Percentiles rank a stretch among this genome's conserved stretches.
phyloP scores from a whole-genome alignment of 1,284 basidiomycete species.

The Apiotrichum montevideense region DNA sequence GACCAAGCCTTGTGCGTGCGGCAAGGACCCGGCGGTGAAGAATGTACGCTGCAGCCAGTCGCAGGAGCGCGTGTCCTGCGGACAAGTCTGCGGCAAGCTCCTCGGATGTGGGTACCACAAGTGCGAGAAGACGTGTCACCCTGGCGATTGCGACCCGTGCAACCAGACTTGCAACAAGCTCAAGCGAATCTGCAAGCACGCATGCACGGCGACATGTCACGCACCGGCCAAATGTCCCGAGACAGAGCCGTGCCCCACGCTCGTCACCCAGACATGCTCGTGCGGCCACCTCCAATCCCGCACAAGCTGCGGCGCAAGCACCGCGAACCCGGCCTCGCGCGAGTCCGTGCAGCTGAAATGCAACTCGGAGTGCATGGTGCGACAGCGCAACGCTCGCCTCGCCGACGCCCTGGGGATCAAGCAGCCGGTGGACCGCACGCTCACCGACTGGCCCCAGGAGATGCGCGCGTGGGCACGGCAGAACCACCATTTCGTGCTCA shows the following conservation, averaged over 20 bases:
- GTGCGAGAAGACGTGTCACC: slow-evolving; percentile 72
- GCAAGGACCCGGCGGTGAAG: slow-evolving; percentile 60
- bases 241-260: slow-evolving; percentile 61
- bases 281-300: slow-evolving; percentile 72
- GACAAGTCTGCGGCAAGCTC: slow-evolving; percentile 66
- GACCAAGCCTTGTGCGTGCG: slow-evolving; percentile 73
- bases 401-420: slow-evolving; percentile 81
- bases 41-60: slow-evolving; percentile 62
- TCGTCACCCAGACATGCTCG: slow-evolving; percentile 62
- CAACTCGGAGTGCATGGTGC: slow-evolving; percentile 68
- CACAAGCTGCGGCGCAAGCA: slow-evolving; percentile 60
- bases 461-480: slow-evolving; percentile 55
- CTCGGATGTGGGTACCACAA: slow-evolving; percentile 77
- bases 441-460: slow-evolving; percentile 58
- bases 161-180: slow-evolving; percentile 71
- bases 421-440: slow-evolving; percentile 39
- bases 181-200: slow-evolving; percentile 69
- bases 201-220: slow-evolving; percentile 71
- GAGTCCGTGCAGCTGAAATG: slow-evolving; percentile 59
- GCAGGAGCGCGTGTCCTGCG: slow-evolving; percentile 70
- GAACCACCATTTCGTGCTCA: slow-evolving; percentile 61
- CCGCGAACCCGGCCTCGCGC: slow-evolving; percentile 49
- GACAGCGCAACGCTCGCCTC: slow-evolving; percentile 74
- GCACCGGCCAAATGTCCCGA: slow-evolving; percentile 77
- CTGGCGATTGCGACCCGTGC: slow-evolving; percentile 69